phyloP scores from a whole-genome alignment of 495 filamentous ascomycete genomes.

The Lindgomyces ingoldianus region DNA sequence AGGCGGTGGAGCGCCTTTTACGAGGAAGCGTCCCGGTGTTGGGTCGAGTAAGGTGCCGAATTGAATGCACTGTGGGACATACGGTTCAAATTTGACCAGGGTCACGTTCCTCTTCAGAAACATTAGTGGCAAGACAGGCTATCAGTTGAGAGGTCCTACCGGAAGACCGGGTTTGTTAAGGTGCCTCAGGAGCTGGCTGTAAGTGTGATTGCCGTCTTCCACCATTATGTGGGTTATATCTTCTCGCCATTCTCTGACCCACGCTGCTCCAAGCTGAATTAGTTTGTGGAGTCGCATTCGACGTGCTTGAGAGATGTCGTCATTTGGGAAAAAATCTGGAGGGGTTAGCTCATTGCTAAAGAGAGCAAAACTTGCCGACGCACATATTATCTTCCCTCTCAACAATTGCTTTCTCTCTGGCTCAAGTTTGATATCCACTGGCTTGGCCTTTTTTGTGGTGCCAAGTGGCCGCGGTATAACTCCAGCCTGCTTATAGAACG shows the following conservation, averaged over 20 bases:
- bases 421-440: conserved; percentile 24
- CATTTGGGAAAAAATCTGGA: conserved; percentile 76
- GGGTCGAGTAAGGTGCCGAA: conserved; percentile 20
- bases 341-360: conserved; percentile 31
- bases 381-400: conserved; percentile 30
- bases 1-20: conserved; percentile 49
- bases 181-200: conserved; percentile 63
- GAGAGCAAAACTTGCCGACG: background rate
- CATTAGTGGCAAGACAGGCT: conserved; percentile 1
- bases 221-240: conserved; percentile 72
- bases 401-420: conserved; percentile 25
- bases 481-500: conserved; percentile 24
- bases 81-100: conserved; percentile 71
- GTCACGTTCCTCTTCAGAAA: conserved; percentile 49
- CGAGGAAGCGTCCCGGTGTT: conserved; percentile 37
- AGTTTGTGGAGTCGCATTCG: conserved; percentile 72
- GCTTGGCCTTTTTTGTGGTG: conserved; percentile 13
- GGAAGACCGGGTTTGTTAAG: conserved; percentile 56
- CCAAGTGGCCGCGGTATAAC: conserved; percentile 18
- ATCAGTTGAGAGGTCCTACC: conserved; percentile 43
- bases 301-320: conserved; percentile 66
- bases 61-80: conserved; percentile 73
- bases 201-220: conserved; percentile 64
- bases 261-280: conserved; percentile 71
- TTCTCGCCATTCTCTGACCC: conserved; percentile 57